Base-by-base conservation (phyloP, 1,139 yeast species). In the Sugiyamaella japonica region DNA sequence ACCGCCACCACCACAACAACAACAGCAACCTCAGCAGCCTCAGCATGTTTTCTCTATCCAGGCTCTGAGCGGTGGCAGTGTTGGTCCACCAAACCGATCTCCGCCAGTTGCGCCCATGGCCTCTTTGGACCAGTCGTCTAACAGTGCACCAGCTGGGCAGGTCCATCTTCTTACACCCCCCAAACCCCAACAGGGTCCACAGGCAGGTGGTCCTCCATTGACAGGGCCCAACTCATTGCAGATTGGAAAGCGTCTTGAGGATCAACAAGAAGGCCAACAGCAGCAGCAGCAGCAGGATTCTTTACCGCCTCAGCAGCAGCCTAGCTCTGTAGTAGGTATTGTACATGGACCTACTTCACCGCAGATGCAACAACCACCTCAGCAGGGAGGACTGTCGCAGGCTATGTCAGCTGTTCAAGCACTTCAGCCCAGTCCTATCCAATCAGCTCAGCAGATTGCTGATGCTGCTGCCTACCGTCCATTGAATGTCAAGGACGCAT, bases 401-500 rank as follows among this genome's bases (percentile, higher is more conserved):
- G 16, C 50, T n/a, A 29, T 57, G 56, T 13, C 57, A 54, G 48
- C 61, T 54, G 46, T 67, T 59, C 51, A 56, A 20, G 54, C 2
- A 38, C 55, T 31, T 42, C 57, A 40, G 48, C 60, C 40, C 55
- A 44, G 46, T n/a, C 50, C 53, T 41, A 50, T 55, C 42, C 63
- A 58, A 44, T 60, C 61, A n/a, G 69, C 66, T 20, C 67, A 63
- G 52, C 67, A 63, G 50, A 58, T 56, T 25, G 63, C 61, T 15
- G 61, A 62, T 9, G 63, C 66, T 10, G 67, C 70, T 65, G 80
- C 76, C 67, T 90, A 89, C 72, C 81, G 97, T 62, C 97, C 97
- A 1, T 76, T 93, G 64, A 95, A 93, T 66, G 98, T 95, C 52
- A 90, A 89, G 68, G 99, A 93, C 71, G 99, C 99, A 2, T 77